Percentiles rank a stretch among this genome's conserved stretches.
These are phyloP conservation scores for Cladorrhinum sp. DNA, from an alignment of 2,329 filamentous ascomycete species.

Conservation along the genomic window DNA sequence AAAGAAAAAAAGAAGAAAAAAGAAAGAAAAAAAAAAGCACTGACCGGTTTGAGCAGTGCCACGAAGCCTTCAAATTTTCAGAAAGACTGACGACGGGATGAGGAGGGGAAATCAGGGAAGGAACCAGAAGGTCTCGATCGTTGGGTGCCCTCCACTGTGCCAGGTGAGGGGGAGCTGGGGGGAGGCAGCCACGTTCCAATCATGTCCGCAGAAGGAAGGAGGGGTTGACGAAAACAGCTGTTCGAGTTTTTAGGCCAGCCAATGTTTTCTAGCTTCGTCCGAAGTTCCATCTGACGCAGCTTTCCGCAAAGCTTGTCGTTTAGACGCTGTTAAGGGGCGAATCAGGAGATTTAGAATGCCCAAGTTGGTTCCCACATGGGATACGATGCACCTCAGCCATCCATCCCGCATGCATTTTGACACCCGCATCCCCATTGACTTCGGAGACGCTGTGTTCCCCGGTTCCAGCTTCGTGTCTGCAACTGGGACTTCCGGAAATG, in stretches of 20 bases:
- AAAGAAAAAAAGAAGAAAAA: not conserved
- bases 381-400: not conserved
- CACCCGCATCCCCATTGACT: not conserved
- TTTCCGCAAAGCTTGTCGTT: constrained; percentile 4
- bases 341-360: constrained; percentile 2
- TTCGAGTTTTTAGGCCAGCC: not conserved
- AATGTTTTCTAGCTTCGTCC: not conserved
- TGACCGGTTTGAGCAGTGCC: constrained; percentile 15
- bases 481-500: not conserved
- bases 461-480: not conserved
- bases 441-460: not conserved
- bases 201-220: constrained; percentile 4
- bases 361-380: too few relatives aligned
- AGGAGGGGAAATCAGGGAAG: not conserved
- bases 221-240: constrained; percentile 3
- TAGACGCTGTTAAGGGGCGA: not conserved
- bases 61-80: too few relatives aligned
- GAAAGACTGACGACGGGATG: not conserved
- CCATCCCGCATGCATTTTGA: not conserved
- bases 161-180: not conserved
- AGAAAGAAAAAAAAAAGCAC: not conserved
- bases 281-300: not conserved
- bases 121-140: not conserved
- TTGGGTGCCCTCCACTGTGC: not conserved
- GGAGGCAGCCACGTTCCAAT: not conserved